Conservation (phyloP, 306 rosid genomes). For the Inga oerstediana region DNA sequence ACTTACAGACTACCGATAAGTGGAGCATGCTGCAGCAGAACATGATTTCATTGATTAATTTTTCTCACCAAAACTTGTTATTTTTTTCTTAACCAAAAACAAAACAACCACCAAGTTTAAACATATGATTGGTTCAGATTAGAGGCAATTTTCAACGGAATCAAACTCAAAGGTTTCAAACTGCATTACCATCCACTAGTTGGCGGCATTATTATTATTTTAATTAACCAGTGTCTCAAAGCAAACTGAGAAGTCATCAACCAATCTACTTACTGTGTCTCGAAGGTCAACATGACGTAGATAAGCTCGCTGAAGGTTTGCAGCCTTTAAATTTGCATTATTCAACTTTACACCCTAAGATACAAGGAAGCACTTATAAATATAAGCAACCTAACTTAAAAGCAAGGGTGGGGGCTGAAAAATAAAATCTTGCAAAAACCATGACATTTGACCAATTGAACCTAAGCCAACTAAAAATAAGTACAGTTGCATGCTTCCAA, state of each 20-base stretch:
- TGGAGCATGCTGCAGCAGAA: too few species aligned
- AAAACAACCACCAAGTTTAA: too few species aligned
- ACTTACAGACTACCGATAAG: too few species aligned
- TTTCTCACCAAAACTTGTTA: too few species aligned
- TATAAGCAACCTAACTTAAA: conserved; percentile 4
- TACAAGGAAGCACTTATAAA: conserved; percentile 22
- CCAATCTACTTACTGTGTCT: conserved; percentile 62
- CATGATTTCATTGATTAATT: too few species aligned
- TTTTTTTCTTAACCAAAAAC: too few species aligned
- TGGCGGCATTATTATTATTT: too few species aligned
- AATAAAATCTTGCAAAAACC: not conserved
- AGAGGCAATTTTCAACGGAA: too few species aligned
- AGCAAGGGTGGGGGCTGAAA: not conserved
- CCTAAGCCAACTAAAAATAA: conserved; percentile 11
- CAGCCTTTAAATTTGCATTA: conserved; percentile 77
- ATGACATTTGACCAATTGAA: not conserved
- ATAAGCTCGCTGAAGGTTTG: conserved; percentile 94
- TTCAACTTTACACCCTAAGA: conserved; percentile 85
- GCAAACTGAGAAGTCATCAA: not conserved
- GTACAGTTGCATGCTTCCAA: not conserved
- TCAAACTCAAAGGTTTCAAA: too few species aligned
- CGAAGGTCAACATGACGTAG: conserved; percentile 77
- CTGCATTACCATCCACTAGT: too few species aligned
- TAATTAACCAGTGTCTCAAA: not conserved
- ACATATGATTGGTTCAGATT: too few species aligned